phyloP scores from a whole-genome alignment of 495 filamentous ascomycete species.

The Acidomyces sp. region DNA sequence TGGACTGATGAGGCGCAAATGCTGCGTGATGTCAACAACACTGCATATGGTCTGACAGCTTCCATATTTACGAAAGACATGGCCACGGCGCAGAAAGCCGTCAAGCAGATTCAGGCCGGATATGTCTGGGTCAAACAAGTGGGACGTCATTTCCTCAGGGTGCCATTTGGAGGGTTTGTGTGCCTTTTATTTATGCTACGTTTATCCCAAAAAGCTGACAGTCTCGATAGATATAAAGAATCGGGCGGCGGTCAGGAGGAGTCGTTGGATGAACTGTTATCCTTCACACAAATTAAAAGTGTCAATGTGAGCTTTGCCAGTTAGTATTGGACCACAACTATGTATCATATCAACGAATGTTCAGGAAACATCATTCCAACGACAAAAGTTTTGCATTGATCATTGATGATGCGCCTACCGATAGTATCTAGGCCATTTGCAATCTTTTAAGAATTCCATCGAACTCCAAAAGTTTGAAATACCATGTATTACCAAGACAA shows the following conservation, averaged over 20 bases:
- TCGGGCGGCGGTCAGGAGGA: slow-evolving; percentile 74
- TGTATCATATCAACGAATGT: too few relatives aligned
- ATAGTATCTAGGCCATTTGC: too few relatives aligned
- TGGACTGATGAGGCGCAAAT: slow-evolving; percentile 14
- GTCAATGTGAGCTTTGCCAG: slow-evolving; percentile 7
- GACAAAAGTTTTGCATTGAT: too few relatives aligned
- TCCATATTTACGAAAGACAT: slow-evolving; percentile 66
- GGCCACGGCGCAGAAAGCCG: slow-evolving; percentile 65
- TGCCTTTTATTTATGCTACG: too few relatives aligned
- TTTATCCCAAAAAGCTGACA: too few relatives aligned
- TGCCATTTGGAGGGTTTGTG: slow-evolving; percentile 83
- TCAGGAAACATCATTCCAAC: too few relatives aligned
- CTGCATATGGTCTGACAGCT: slow-evolving; percentile 15
- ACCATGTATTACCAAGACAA: too few relatives aligned
- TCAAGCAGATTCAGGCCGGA: slow-evolving; percentile 69
- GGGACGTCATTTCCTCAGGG: slow-evolving; percentile 28
- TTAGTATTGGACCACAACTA: too few relatives aligned
- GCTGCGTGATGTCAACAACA: slow-evolving; percentile 10
- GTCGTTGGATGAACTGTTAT: slow-evolving; percentile 15
- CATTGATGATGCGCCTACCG: too few relatives aligned
- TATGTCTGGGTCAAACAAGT: slow-evolving; percentile 84
- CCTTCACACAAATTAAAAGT: slow-evolving; percentile 17
- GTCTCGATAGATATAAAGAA: too few relatives aligned
- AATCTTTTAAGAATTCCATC: too few relatives aligned
- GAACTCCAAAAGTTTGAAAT: too few relatives aligned